Evolutionary conservation across 1,139 yeast genomes (phyloP), one percentile per base, ranked within the genome.

Genomic region (Hansenula anomala): DNA sequence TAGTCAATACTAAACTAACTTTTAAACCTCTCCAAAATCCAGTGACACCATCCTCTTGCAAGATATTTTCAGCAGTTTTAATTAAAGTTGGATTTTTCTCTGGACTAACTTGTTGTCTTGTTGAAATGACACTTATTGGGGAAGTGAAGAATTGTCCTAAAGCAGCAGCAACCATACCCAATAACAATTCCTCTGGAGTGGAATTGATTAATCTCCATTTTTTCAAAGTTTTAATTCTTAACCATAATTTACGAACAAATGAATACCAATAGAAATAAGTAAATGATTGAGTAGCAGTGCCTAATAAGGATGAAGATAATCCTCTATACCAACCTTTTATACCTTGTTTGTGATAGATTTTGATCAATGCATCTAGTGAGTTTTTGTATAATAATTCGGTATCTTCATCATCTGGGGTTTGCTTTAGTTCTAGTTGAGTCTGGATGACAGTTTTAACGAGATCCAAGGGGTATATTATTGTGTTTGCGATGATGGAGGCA

Each of bases 201-300:
- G 76, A 68, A 51, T 77, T 64, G 50, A 59, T 57, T 49, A 63
- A 60, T 30, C 49, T 36, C 19, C 33, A 20, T 16, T 41, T 39
- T 3, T 44, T 43, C 7, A 49, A 45, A 33, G 44, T 44, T 43
- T 70, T 64, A 17, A 70, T 63, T 47, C 73, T 59, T 31, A 74
- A 47, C 41, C 63, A 83, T 18, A 75, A 62, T 42, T 75, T 71
- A 47, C 87, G 75, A 22, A 86, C 80, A 34, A 84, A 65, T 5
- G 92, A 80, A 60, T 87, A 87, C 95, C 95, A 87, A 63, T 78
- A 87, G 60, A 87, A 88, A 63, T 87, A 87, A 27, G 89, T 80
- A 58, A 87, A 87, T 54, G 84, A 85, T 55, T 85, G 88, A 4
- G 86, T 78, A 3, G 92, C 92, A 6, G 82, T 75, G 3, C 92